A percentile compares a stretch with the other conserved stretches of the same genome.
These are phyloP conservation scores for Diaporthe sp. DNA, from an alignment of 2,329 filamentous ascomycete species.

Conservation along the genomic window DNA sequence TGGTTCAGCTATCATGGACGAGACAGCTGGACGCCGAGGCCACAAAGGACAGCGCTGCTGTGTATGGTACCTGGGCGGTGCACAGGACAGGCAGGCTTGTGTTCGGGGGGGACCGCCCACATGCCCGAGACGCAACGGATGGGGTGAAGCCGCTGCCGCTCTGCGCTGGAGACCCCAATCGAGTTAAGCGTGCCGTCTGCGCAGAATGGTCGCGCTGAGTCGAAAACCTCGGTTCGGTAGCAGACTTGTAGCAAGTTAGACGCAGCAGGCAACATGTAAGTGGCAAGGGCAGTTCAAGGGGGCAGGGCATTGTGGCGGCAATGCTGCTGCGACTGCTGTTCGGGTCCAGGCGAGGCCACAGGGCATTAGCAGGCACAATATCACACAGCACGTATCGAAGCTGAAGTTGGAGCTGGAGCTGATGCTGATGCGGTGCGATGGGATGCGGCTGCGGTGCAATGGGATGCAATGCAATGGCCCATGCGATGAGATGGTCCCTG, in stretches of 20 bases:
- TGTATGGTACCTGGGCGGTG: neutral
- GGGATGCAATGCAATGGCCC: neutral
- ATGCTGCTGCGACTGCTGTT: neutral
- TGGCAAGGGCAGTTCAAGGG: conserved; percentile 10
- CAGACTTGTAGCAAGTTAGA: conserved; percentile 25
- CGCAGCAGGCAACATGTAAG: neutral
- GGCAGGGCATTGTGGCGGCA: neutral
- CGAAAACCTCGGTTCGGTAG: conserved; percentile 26
- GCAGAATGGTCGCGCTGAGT: conserved; percentile 8
- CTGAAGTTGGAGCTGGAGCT: neutral
- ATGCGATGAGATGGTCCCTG: conserved; percentile 1
- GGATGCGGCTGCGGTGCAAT: neutral
- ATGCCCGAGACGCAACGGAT: conserved; percentile 8
- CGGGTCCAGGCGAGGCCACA: neutral
- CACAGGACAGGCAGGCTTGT: neutral
- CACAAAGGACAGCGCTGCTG: neutral
- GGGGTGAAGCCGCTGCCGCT: neutral
- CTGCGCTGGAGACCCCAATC: neutral
- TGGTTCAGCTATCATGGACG: neutral
- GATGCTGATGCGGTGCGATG: neutral
- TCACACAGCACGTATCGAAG: neutral
- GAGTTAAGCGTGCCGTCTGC: neutral
- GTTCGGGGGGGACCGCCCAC: neutral
- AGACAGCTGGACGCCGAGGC: neutral
- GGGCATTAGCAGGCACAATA: neutral